These are phyloP conservation scores for Pyrenopolyporus hunteri DNA, from an alignment of 495 filamentous ascomycete genomes.

Conservation along the genomic window DNA sequence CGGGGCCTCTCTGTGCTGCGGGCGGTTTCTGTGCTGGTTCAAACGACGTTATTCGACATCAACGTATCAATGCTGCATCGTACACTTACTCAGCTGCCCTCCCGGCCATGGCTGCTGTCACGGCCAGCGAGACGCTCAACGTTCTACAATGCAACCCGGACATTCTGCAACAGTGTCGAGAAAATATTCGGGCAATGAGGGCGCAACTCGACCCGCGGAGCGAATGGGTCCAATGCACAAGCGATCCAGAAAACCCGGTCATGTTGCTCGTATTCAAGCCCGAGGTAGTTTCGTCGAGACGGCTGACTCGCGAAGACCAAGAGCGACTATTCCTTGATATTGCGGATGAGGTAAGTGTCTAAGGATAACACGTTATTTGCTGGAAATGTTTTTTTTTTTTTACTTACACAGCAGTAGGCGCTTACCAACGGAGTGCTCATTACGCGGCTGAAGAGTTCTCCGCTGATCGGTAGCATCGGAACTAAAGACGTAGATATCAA, in stretches of 20 bases:
- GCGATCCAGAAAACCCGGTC: conserved; percentile 82
- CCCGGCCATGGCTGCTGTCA: conserved; percentile 90
- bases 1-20: conserved; percentile 86
- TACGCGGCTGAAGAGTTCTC: conserved; percentile 79
- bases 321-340: conserved; percentile 86
- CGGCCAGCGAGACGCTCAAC: conserved; percentile 86
- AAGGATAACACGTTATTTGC: too few species aligned
- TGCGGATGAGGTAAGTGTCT: conserved; percentile 81
- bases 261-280: conserved; percentile 85
- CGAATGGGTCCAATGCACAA: conserved; percentile 88
- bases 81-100: conserved; percentile 96
- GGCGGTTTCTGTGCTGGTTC: conserved; percentile 95
- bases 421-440: conserved; percentile 88
- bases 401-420: conserved; percentile 51
- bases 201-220: conserved; percentile 88
- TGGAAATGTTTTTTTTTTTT: too few species aligned
- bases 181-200: conserved; percentile 81
- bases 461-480: conserved; percentile 60
- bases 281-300: conserved; percentile 75
- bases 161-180: conserved; percentile 73
- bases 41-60: conserved; percentile 90
- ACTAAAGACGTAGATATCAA: conserved; percentile 68
- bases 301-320: conserved; percentile 73
- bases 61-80: conserved; percentile 85
- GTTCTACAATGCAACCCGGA: conserved; percentile 85